A percentile compares a stretch with the other conserved stretches of the same genome.
phyloP scores from a whole-genome alignment of 2,329 filamentous ascomycete species.

The Botrytis paeoniae region DNA sequence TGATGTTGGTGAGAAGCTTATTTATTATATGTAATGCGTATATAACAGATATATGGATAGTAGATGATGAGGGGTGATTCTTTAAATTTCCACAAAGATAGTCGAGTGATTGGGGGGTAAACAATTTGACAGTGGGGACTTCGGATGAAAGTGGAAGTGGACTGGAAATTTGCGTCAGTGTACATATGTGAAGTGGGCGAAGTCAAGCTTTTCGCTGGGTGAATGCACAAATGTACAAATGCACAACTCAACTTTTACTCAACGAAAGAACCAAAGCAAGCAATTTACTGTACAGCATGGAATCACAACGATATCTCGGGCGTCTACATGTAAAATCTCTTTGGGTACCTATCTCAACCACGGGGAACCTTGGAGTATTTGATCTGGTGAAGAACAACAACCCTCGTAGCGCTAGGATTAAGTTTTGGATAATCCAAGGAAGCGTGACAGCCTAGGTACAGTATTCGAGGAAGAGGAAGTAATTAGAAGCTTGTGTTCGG shows the following conservation, averaged over 20 bases:
- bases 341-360: neutral
- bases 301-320: neutral
- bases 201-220: neutral
- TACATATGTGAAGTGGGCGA: neutral
- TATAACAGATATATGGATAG: neutral
- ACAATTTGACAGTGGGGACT: neutral
- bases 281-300: no score
- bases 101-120: neutral
- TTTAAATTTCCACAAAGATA: neutral
- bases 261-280: neutral
- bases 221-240: neutral
- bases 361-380: neutral
- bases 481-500: neutral
- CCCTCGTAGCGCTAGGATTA: neutral
- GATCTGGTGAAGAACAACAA: neutral
- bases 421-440: neutral
- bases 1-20: neutral
- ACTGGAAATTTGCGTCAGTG: neutral
- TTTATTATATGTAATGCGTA: neutral
- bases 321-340: neutral
- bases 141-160: neutral
- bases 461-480: neutral
- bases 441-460: neutral
- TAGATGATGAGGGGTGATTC: slow-evolving; percentile 4
- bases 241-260: neutral